These are phyloP conservation scores for Psophocarpus tetragonolobus DNA, from an alignment of 306 rosid genomes.

Conservation along the genomic window DNA sequence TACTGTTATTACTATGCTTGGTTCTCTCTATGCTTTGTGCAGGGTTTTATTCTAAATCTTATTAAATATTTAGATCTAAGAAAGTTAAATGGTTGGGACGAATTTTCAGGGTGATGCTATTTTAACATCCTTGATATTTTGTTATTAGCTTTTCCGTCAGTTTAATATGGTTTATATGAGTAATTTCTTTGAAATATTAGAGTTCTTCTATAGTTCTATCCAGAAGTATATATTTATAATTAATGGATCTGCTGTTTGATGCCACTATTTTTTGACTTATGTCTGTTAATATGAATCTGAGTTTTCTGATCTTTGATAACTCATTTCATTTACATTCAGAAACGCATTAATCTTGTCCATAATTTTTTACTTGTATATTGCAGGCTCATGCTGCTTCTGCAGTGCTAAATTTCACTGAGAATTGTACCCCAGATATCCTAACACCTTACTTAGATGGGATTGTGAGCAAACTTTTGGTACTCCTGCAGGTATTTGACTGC, in stretches of 20 bases:
- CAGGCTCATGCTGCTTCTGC: conserved; percentile 92
- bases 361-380: conserved; percentile 16
- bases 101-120: neutral
- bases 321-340: conserved; percentile 21
- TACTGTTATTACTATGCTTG: neutral
- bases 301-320: conserved; percentile 21
- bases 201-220: conserved; percentile 28
- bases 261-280: neutral
- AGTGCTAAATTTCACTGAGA: conserved; percentile 71
- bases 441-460: conserved; percentile 73
- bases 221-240: neutral
- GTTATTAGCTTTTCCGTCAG: neutral
- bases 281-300: neutral
- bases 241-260: neutral
- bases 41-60: neutral
- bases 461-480: conserved; percentile 71
- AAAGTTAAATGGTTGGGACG: neutral
- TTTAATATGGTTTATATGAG: neutral
- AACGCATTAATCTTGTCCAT: neutral
- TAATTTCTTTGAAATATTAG: conserved; percentile 3
- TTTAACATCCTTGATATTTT: neutral
- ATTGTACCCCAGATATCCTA: conserved; percentile 66
- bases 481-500: conserved; percentile 61
- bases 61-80: neutral
- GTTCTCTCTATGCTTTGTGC: conserved; percentile 14